A percentile compares a stretch with the other conserved stretches of the same genome.
Conservation (phyloP, 2,329 filamentous ascomycete genomes). For the Kalaharituber pfeilii region DNA sequence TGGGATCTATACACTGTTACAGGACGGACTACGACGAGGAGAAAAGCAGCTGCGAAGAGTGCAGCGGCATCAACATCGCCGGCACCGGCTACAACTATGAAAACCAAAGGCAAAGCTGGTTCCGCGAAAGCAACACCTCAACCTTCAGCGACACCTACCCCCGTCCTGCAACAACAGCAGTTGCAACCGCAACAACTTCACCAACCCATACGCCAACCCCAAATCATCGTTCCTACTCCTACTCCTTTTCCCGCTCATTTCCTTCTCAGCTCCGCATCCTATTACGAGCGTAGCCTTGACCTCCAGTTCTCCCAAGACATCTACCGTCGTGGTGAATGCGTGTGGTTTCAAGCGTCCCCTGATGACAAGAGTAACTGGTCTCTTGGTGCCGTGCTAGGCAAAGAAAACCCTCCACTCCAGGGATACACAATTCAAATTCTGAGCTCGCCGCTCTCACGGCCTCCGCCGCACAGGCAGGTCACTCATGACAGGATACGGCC, state of each 20-base stretch:
- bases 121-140: not conserved
- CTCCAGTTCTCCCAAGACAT: conserved; percentile 7
- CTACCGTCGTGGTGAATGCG: conserved; percentile 17
- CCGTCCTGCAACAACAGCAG: conserved; percentile 3
- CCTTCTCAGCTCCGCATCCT: conserved; percentile 5
- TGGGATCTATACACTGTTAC: too few relatives aligned
- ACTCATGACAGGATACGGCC: conserved; percentile 12
- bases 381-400: conserved; percentile 15
- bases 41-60: not conserved
- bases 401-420: not conserved
- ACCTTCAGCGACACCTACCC: not conserved
- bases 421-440: conserved; percentile 17
- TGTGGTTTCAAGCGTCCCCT: conserved; percentile 15
- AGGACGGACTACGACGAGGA: not conserved
- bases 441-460: conserved; percentile 14
- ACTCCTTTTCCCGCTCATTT: conserved; percentile 7
- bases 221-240: conserved; percentile 7
- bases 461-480: conserved; percentile 11
- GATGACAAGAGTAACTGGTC: conserved; percentile 16
- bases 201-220: not conserved
- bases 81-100: not conserved
- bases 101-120: not conserved
- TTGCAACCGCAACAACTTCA: not conserved
- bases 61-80: not conserved
- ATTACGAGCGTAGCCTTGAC: conserved; percentile 6